Conservation (phyloP, 192 early-diverging fungal species). For the Coemansia sp. region DNA sequence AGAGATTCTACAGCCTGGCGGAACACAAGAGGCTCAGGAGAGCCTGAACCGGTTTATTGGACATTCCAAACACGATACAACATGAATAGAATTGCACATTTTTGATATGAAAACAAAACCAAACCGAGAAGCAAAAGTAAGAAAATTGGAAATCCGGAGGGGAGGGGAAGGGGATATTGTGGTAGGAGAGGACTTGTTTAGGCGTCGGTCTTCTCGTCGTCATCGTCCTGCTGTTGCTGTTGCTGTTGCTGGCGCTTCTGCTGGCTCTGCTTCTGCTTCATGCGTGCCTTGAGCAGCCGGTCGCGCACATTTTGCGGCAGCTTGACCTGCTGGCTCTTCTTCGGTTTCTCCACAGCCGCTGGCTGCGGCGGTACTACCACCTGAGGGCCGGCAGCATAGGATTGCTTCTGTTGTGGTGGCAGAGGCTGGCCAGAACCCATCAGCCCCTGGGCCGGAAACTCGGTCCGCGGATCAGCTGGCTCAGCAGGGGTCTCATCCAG, state of each 20-base stretch:
- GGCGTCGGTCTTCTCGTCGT: neutral
- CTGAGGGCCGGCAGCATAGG: no score
- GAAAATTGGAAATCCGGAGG: neutral
- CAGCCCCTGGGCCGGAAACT: constrained; percentile 12
- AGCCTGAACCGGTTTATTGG: neutral
- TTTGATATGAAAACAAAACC: no score
- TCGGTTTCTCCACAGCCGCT: no score
- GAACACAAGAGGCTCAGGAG: neutral
- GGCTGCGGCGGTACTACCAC: no score
- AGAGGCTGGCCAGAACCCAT: neutral
- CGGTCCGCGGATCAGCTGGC: constrained; percentile 24
- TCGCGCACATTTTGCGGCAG: constrained; percentile 45
- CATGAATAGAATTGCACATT: neutral
- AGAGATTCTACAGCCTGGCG: constrained; percentile 1
- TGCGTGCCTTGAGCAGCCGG: constrained; percentile 45
- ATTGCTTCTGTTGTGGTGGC: neutral
- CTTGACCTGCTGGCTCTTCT: constrained; percentile 18
- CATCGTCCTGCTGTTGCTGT: neutral
- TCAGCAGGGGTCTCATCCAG: constrained; percentile 33
- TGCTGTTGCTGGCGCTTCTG: constrained; percentile 11
- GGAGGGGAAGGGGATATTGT: neutral
- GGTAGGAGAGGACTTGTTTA: no score
- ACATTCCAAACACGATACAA: neutral
- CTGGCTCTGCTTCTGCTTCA: constrained; percentile 46
- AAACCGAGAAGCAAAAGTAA: neutral